phyloP scores from a whole-genome alignment of 305 asterid genomes.

The Solanum chacoense region DNA sequence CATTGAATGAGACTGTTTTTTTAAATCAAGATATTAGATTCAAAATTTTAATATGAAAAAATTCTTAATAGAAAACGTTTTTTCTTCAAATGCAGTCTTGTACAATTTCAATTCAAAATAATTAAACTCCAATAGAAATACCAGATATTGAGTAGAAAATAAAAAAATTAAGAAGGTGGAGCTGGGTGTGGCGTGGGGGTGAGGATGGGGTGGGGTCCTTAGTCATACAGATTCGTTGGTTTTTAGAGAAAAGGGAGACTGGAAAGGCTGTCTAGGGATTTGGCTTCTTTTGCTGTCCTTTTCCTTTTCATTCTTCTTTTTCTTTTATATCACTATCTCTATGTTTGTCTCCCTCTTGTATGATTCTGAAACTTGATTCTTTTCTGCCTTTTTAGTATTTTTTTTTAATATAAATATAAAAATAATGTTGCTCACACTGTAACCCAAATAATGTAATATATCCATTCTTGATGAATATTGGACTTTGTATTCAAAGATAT shows the following conservation, averaged over 20 bases:
- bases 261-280: conserved; percentile 18
- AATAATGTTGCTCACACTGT: neutral
- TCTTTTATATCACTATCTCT: neutral
- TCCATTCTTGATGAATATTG: neutral
- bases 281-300: conserved; percentile 25
- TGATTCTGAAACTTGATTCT: neutral
- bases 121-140: too few relatives aligned
- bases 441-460: neutral
- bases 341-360: neutral
- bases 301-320: conserved; percentile 21
- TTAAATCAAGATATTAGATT: neutral
- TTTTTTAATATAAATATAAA: neutral
- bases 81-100: too few relatives aligned
- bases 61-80: too few relatives aligned
- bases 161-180: neutral
- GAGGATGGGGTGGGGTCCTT: neutral
- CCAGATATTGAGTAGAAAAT: too few relatives aligned
- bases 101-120: too few relatives aligned
- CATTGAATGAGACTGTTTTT: neutral
- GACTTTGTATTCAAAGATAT: neutral
- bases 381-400: neutral
- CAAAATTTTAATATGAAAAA: too few relatives aligned
- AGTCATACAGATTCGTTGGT: neutral
- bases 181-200: neutral
- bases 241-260: neutral